A percentile compares a stretch with the other conserved stretches of the same genome.
These are phyloP conservation scores for Neurospora sp. DNA, from an alignment of 495 filamentous ascomycete species.

Conservation along the genomic window DNA sequence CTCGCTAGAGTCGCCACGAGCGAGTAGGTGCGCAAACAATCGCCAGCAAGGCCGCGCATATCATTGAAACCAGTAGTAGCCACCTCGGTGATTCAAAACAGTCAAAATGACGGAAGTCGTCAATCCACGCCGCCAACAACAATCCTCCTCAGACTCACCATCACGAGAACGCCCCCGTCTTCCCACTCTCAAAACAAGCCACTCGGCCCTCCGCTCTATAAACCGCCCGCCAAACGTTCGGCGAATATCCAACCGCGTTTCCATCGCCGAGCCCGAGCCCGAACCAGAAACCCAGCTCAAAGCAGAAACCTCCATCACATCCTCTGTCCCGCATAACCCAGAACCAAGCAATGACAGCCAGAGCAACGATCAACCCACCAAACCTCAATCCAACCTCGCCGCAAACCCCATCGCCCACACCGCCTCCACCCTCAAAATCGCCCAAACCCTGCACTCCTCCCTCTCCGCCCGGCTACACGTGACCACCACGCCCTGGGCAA, in stretches of 20 bases:
- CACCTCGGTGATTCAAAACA: background rate
- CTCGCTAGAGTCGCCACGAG: background rate
- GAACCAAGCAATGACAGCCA: background rate
- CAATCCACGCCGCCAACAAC: background rate
- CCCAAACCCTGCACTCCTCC: slow-evolving; percentile 2
- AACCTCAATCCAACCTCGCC: background rate
- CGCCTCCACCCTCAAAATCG: background rate
- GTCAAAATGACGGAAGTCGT: slow-evolving; percentile 18
- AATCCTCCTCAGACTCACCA: background rate
- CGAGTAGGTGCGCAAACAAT: background rate
- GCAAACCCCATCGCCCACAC: background rate
- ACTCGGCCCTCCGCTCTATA: slow-evolving; percentile 16
- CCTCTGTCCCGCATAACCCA: background rate
- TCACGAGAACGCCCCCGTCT: background rate
- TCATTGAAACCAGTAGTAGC: background rate
- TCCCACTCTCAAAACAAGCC: background rate
- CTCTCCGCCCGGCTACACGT: slow-evolving; percentile 10
- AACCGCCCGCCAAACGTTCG: slow-evolving; percentile 5
- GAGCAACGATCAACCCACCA: background rate
- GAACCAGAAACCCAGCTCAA: background rate
- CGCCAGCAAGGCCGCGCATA: background rate
- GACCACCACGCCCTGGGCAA: slow-evolving; percentile 19
- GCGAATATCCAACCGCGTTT: slow-evolving; percentile 18
- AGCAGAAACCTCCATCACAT: slow-evolving; percentile 5
- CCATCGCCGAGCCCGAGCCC: slow-evolving; percentile 12